Base-by-base conservation (phyloP, 805 yeast genomes). In the Candida coleopterorum region DNA sequence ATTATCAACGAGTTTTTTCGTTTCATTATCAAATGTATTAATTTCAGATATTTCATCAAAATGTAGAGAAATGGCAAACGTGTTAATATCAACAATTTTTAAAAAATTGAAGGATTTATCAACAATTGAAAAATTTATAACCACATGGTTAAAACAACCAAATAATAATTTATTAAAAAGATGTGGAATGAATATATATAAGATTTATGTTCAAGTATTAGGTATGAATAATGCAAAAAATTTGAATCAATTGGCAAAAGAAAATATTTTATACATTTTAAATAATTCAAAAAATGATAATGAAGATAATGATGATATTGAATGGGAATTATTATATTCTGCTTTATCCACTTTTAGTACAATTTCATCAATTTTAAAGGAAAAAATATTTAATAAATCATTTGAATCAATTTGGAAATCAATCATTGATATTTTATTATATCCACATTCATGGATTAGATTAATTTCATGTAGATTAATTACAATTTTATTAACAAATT, bases 381-480 rank as follows among this genome's bases (percentile, higher is more conserved):
- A 56, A 8, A 38, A 43, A 0, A 50, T 57, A 7, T 64, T 64
- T 32, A 37, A 42, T 3, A 25, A 34, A 2, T 49, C 46, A 2
- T 68, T 63, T 47, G 66, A 59, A 31, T 14, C 18, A 0, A 48
- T 73, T 7, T 84, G 90, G 88, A 46, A 55, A 3, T 53, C 58
- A 12, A 58, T 83, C 3, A 64, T 75, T 17, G 72, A 70, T 3
- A 59, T 78, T 20, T 66, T 88, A 37, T 63, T 89, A 35, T 89
- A 76, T 54, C 97, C 97, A 2, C 97, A 89, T 58, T 71, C 93
- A 1, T 89, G 97, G 97, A 83, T 89, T 6, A 75, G 97, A 48
- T 66, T 83, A 40, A 61, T 73, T 4, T 65, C 94, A 1, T 62
- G 81, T 6, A 67, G 89, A 36, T 62, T 86, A 23, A 55, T 79